Evolutionary conservation across 805 yeast species (phyloP).

Genomic region (Scheffersomyces coipomensis): DNA sequence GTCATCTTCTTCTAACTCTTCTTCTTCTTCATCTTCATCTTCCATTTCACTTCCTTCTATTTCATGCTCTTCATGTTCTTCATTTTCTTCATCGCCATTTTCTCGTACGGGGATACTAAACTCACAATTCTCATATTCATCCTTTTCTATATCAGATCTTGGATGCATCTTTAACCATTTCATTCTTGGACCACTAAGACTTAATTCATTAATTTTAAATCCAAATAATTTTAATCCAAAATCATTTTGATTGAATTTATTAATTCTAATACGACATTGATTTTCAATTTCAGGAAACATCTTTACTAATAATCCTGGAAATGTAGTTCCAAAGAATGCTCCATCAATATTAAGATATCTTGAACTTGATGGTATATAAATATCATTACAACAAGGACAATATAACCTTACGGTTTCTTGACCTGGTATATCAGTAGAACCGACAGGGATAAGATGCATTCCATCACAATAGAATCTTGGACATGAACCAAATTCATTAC

Average conservation of each 20-base stretch:
- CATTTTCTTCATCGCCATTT: slow-evolving; percentile 20
- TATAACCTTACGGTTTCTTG: slow-evolving; percentile 87
- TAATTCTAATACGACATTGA: slow-evolving; percentile 59
- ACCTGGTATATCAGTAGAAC: slow-evolving; percentile 87
- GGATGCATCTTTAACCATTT: slow-evolving; percentile 88
- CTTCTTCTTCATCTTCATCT: slow-evolving; percentile 19
- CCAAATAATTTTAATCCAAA: slow-evolving; percentile 84
- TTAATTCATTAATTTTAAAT: slow-evolving; percentile 71
- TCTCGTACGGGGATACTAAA: slow-evolving; percentile 48
- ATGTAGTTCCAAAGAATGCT: slow-evolving; percentile 94
- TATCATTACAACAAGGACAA: slow-evolving; percentile 93
- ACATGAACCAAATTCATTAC: slow-evolving; percentile 86
- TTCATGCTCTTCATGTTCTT: slow-evolving; percentile 24
- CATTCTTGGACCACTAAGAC: slow-evolving; percentile 91
- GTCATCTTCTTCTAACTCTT: slow-evolving; percentile 29
- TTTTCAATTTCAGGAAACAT: slow-evolving; percentile 88
- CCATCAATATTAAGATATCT: slow-evolving; percentile 90
- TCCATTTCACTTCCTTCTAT: slow-evolving; percentile 12
- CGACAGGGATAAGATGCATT: slow-evolving; percentile 87
- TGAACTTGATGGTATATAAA: slow-evolving; percentile 85
- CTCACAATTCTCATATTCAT: slow-evolving; percentile 65
- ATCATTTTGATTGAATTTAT: slow-evolving; percentile 47
- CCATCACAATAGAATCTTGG: slow-evolving; percentile 89
- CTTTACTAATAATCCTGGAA: slow-evolving; percentile 88
- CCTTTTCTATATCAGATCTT: slow-evolving; percentile 53